Conservation (phyloP, 176 grass and related monocot species). For the Oropetium thomaeum region DNA sequence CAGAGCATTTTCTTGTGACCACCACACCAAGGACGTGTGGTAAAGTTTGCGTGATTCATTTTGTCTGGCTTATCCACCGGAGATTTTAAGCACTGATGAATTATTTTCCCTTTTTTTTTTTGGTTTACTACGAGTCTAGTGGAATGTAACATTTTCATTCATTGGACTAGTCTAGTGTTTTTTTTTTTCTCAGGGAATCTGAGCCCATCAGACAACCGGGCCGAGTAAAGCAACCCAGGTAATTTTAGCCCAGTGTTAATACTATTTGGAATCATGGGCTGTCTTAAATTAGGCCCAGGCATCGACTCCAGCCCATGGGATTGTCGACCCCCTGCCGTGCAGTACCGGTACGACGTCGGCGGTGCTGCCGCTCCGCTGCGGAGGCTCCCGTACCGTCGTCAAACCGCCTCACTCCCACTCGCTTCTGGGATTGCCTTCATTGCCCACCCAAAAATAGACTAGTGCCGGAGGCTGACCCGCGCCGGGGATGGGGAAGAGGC, state of each 20-base stretch:
- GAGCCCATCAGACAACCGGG: not conserved
- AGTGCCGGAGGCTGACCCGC: not conserved
- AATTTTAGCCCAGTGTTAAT: not conserved
- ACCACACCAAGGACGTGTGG: not conserved
- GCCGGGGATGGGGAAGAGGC: not conserved
- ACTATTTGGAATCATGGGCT: not conserved
- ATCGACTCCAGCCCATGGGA: not conserved
- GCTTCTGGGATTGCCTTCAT: no score
- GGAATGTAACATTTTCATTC: no score
- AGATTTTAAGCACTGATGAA: not conserved
- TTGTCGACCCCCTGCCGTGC: not conserved
- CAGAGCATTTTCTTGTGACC: not conserved
- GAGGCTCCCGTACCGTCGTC: not conserved
- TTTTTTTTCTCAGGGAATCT: no score
- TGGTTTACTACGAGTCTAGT: not conserved
- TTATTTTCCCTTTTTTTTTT: not conserved
- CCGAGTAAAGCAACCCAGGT: not conserved
- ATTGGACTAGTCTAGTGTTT: no score
- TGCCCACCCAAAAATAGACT: slow-evolving; percentile 33
- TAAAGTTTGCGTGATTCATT: not conserved
- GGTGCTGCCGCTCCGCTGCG: not conserved
- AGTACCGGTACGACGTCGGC: not conserved
- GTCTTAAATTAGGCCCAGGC: not conserved
- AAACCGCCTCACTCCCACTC: not conserved
- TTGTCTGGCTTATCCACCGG: not conserved